phyloP scores from a whole-genome alignment of 805 yeast genomes.

The Starmerella lactis-condensi region DNA sequence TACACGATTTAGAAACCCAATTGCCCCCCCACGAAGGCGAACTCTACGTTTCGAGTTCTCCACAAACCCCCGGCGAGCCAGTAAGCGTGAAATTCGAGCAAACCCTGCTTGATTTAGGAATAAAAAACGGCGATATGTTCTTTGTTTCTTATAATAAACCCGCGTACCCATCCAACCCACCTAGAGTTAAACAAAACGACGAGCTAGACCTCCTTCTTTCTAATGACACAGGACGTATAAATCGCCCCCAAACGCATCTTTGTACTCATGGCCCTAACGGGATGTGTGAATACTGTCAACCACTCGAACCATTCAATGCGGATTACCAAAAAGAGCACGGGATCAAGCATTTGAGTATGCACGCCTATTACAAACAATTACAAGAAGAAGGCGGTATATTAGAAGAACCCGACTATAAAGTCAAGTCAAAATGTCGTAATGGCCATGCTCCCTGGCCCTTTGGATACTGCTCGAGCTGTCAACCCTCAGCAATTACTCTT shows the following conservation, averaged over 20 bases:
- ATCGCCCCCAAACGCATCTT: conserved; percentile 38
- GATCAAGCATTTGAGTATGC: conserved; percentile 78
- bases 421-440: conserved; percentile 40
- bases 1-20: conserved; percentile 22
- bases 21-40: conserved; percentile 22
- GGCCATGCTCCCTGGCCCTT: conserved; percentile 91
- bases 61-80: conserved; percentile 28
- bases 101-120: conserved; percentile 22
- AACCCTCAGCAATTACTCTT: conserved; percentile 84
- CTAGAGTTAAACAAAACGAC: not conserved
- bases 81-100: conserved; percentile 23
- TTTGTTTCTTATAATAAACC: conserved; percentile 25
- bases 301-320: conserved; percentile 86
- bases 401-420: conserved; percentile 48
- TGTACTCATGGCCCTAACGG: conserved; percentile 86
- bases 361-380: conserved; percentile 57
- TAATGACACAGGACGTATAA: conserved; percentile 50
- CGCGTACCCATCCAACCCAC: not conserved
- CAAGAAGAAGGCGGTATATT: conserved; percentile 43
- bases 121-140: conserved; percentile 41
- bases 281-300: conserved; percentile 95
- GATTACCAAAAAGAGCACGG: conserved; percentile 53
- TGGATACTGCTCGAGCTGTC: conserved; percentile 91
- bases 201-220: conserved; percentile 42
- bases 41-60: conserved; percentile 28